Percentiles rank a stretch among this genome's conserved stretches.
Evolutionary conservation across 305 asterid species (phyloP).

Genomic region (Petunia hybrid): DNA sequence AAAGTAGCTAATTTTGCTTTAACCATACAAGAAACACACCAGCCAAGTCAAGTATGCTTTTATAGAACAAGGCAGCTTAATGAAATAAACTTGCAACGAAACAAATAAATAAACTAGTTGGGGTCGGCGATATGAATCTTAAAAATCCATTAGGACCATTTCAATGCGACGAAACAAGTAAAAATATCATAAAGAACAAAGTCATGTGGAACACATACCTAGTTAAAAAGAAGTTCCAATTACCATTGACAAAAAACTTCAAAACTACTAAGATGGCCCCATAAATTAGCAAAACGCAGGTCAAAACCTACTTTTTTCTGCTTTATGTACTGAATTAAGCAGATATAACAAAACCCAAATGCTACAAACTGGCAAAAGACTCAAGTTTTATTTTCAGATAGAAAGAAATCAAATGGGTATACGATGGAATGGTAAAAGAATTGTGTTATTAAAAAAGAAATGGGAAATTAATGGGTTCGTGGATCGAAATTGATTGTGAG

Average conservation of each 20-base stretch:
- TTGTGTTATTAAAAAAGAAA: background rate
- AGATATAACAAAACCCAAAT: slow-evolving; percentile 7
- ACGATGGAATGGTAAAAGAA: background rate
- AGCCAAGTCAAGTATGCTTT: slow-evolving; percentile 4
- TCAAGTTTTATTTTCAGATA: background rate
- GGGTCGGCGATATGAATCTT: background rate
- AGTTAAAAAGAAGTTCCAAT: background rate
- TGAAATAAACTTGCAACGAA: background rate
- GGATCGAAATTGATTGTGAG: slow-evolving; percentile 28
- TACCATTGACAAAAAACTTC: slow-evolving; percentile 15
- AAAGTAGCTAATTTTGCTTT: background rate
- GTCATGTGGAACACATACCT: slow-evolving; percentile 11
- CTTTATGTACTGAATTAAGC: slow-evolving; percentile 9
- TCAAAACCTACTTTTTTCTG: background rate
- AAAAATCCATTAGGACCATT: background rate
- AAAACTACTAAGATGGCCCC: background rate
- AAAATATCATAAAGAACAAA: background rate
- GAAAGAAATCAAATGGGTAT: background rate
- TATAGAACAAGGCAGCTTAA: background rate
- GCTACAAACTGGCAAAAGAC: background rate
- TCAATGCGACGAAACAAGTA: background rate
- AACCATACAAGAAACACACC: background rate
- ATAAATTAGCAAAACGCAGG: background rate
- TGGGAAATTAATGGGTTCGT: background rate
- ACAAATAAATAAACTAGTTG: slow-evolving; percentile 10